These are phyloP conservation scores for Umbilicaria muhlenbergii DNA, from an alignment of 495 filamentous ascomycete species.

Conservation along the genomic window DNA sequence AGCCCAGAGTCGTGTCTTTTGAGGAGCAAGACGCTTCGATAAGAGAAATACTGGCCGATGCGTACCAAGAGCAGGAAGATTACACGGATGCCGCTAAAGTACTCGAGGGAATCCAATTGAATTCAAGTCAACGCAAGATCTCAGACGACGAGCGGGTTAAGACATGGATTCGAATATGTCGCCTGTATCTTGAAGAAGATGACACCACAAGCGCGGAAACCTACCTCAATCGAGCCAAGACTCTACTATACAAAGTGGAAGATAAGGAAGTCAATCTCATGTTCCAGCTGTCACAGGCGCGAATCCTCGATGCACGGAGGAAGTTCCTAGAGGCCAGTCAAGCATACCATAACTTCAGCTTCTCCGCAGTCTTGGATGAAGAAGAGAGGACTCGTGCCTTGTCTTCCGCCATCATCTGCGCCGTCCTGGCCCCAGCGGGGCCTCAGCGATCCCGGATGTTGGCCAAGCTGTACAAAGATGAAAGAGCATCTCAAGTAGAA, in stretches of 20 bases:
- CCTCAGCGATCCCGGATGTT: slow-evolving; percentile 67
- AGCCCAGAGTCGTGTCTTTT: slow-evolving; percentile 52
- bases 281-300: slow-evolving; percentile 81
- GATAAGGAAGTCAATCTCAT: slow-evolving; percentile 60
- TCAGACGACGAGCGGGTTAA: slow-evolving; percentile 59
- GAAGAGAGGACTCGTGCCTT: slow-evolving; percentile 73
- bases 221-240: slow-evolving; percentile 86
- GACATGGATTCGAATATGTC: slow-evolving; percentile 87
- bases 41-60: slow-evolving; percentile 65
- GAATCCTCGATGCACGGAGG: slow-evolving; percentile 80
- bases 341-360: slow-evolving; percentile 74
- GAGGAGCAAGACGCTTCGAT: slow-evolving; percentile 74
- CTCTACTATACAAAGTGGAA: slow-evolving; percentile 63
- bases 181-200: slow-evolving; percentile 88
- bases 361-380: slow-evolving; percentile 61
- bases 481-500: slow-evolving; percentile 55
- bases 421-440: slow-evolving; percentile 85
- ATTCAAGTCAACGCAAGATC: slow-evolving; percentile 71
- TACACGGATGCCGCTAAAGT: slow-evolving; percentile 59
- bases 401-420: slow-evolving; percentile 79
- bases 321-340: slow-evolving; percentile 80
- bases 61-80: slow-evolving; percentile 70
- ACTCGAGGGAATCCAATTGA: slow-evolving; percentile 72
- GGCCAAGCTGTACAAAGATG: slow-evolving; percentile 84
- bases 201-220: slow-evolving; percentile 72